Percentiles rank a stretch among this genome's conserved stretches.
These are phyloP conservation scores for Trametes cingulata DNA, from an alignment of 768 basidiomycete genomes.

Conservation along the genomic window DNA sequence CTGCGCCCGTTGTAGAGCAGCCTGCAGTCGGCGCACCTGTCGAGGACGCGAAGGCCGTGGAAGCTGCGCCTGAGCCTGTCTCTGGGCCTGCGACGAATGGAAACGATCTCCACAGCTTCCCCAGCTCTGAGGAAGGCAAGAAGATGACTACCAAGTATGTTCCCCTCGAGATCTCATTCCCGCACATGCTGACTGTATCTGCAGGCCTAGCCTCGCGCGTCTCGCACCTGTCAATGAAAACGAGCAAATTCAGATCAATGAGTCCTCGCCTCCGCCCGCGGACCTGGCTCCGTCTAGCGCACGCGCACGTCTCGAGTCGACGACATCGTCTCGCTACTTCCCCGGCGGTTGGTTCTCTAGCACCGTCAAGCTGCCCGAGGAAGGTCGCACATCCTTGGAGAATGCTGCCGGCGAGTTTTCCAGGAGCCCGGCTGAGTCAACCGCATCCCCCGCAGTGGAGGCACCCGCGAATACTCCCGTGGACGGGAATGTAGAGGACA, in stretches of 20 bases:
- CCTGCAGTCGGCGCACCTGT: neutral
- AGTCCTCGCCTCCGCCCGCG: slow-evolving; percentile 10
- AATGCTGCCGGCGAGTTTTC: slow-evolving; percentile 51
- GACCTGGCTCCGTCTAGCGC: slow-evolving; percentile 18
- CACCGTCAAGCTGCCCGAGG: slow-evolving; percentile 39
- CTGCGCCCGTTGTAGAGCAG: neutral
- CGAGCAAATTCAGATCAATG: slow-evolving; percentile 23
- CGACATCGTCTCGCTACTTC: slow-evolving; percentile 57
- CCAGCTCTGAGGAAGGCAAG: slow-evolving; percentile 16
- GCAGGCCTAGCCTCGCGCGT: slow-evolving; percentile 28
- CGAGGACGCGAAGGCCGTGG: slow-evolving; percentile 1
- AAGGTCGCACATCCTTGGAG: slow-evolving; percentile 50
- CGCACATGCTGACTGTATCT: neutral
- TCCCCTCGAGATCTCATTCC: neutral
- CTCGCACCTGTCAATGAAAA: slow-evolving; percentile 27
- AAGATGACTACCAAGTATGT: slow-evolving; percentile 8
- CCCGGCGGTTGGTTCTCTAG: slow-evolving; percentile 53
- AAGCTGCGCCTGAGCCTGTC: neutral
- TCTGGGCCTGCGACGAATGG: neutral
- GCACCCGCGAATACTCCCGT: slow-evolving; percentile 24
- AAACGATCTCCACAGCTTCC: slow-evolving; percentile 20
- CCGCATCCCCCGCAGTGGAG: slow-evolving; percentile 19
- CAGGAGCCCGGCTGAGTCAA: slow-evolving; percentile 11
- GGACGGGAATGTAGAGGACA: slow-evolving; percentile 21
- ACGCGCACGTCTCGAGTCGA: slow-evolving; percentile 50